Conservation (phyloP, 208 protist species). For the Trypanosoma boissoni region DNA sequence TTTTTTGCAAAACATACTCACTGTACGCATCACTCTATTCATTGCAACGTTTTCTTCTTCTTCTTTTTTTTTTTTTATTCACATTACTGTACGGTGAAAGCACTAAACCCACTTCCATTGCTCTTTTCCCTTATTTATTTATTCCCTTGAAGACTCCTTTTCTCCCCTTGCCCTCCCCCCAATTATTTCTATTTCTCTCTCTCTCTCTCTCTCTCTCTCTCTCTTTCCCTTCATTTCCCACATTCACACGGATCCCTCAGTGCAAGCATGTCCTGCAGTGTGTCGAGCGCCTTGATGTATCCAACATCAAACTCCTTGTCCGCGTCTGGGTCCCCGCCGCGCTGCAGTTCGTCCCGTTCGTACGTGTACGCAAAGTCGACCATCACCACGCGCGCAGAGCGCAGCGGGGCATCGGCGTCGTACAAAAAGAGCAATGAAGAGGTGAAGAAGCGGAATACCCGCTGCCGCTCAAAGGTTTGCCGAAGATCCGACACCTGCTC, state of each 20-base stretch:
- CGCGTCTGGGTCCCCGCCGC: slow-evolving; percentile 57
- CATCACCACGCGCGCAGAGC: slow-evolving; percentile 78
- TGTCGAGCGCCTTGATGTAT: slow-evolving; percentile 75
- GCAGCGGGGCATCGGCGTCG: slow-evolving; percentile 58
- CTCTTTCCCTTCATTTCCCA: slow-evolving; percentile 1
- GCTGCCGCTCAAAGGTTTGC: slow-evolving; percentile 53
- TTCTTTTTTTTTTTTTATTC: slow-evolving; percentile 2
- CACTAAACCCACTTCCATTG: background rate
- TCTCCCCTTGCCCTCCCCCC: no score
- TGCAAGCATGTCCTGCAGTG: slow-evolving; percentile 58
- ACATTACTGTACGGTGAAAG: background rate
- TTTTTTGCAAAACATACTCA: background rate
- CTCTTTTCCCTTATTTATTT: background rate
- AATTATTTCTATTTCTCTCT: slow-evolving; percentile 1
- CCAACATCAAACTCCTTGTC: slow-evolving; percentile 60
- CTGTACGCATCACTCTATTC: background rate
- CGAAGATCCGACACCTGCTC: slow-evolving; percentile 52
- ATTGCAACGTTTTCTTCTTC: background rate
- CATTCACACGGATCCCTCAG: no score
- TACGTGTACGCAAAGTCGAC: slow-evolving; percentile 90
- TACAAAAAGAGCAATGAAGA: slow-evolving; percentile 88
- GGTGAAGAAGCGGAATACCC: slow-evolving; percentile 79
- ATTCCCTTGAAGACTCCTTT: background rate
- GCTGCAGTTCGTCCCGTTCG: slow-evolving; percentile 57
- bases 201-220: slow-evolving; percentile 1